Base-by-base conservation (phyloP, 2,329 filamentous ascomycete species). In the Colletotrichum sp. region DNA sequence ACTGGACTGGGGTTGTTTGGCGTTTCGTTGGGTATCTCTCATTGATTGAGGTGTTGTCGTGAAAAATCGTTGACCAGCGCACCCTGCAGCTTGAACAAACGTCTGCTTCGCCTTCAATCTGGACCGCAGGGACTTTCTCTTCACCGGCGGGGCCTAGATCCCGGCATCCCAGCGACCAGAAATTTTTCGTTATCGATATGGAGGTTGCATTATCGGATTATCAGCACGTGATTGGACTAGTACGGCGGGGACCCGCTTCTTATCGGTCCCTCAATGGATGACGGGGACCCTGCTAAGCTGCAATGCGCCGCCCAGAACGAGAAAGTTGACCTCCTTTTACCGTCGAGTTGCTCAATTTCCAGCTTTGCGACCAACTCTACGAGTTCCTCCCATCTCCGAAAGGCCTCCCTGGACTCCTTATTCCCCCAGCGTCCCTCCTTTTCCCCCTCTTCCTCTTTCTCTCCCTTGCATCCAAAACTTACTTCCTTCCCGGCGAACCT, bases 291-390 rank as follows among this genome's bases (percentile, higher is more conserved):
- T 55, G 61, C 61, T 63, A 72, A 72, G 55, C 30, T 71, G 61
- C 30, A 65, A 73, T 73, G 58, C 71, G 74, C 43, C 43, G 43
- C 74, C 48, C 21, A 55, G 32, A 24, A 67, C 30, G 38, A 26
- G 36, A 74, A 66, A 67, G 72, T 72, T 38, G 64, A 75, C 68
- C 74, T 76, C 74, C 72, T 75, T 75, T 76, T 75, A 71, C 64
- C 28, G 65, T 58, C 21, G 6, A 57, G 43, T 60, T 67, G 43
- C 65, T 69, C 64, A 67, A 68, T 73, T 68, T 52, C 70, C 58
- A 68, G 71, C 57, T 69, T 52, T 43, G 72, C 65, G 72, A 67
- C 58, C 64, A 60, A 21, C 43, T 60, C 12, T 61, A 67, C 60
- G 38, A 52, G 34, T 60, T 34, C 36, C 26, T 61, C 30, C 66